A percentile compares a stretch with the other conserved stretches of the same genome.
phyloP scores from a whole-genome alignment of 2,329 filamentous ascomycete species.

The Aspergillus phoenicis region DNA sequence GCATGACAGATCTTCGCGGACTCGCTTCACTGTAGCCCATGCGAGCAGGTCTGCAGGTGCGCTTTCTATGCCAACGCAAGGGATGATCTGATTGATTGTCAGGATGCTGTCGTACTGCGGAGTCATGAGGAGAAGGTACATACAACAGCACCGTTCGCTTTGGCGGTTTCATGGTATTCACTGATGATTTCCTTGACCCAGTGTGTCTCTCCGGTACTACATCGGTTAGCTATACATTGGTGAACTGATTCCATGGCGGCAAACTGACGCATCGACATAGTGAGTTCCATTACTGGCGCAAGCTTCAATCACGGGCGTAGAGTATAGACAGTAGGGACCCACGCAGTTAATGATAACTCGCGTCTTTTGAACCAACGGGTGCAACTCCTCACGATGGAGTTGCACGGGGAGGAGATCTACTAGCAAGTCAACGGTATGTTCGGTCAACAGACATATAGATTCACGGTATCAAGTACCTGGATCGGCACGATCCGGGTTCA shows the following conservation, averaged over 20 bases:
- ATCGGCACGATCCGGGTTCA: slow-evolving; percentile 69
- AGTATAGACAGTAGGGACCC: slow-evolving; percentile 66
- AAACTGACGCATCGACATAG: slow-evolving; percentile 62
- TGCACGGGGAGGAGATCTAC: slow-evolving; percentile 50
- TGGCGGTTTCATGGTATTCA: slow-evolving; percentile 63
- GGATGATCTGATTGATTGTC: slow-evolving; percentile 52
- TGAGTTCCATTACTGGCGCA: slow-evolving; percentile 67
- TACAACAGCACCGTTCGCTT: slow-evolving; percentile 62
- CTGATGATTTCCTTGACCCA: slow-evolving; percentile 66
- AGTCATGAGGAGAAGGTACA: slow-evolving; percentile 22
- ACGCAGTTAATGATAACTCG: slow-evolving; percentile 63
- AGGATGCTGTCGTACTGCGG: background rate
- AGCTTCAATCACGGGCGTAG: slow-evolving; percentile 65
- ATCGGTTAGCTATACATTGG: slow-evolving; percentile 7
- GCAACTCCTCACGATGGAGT: slow-evolving; percentile 54
- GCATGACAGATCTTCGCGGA: slow-evolving; percentile 55
- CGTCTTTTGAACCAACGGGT: slow-evolving; percentile 57
- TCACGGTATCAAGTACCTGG: slow-evolving; percentile 58
- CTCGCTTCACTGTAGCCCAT: slow-evolving; percentile 56
- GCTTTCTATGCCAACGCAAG: slow-evolving; percentile 63
- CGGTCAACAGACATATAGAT: background rate
- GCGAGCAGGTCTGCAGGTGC: slow-evolving; percentile 60
- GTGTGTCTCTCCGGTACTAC: slow-evolving; percentile 63
- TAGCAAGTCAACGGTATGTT: slow-evolving; percentile 9
- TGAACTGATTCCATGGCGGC: background rate